phyloP scores from a whole-genome alignment of 768 basidiomycete species.

The Russula olivacea region DNA sequence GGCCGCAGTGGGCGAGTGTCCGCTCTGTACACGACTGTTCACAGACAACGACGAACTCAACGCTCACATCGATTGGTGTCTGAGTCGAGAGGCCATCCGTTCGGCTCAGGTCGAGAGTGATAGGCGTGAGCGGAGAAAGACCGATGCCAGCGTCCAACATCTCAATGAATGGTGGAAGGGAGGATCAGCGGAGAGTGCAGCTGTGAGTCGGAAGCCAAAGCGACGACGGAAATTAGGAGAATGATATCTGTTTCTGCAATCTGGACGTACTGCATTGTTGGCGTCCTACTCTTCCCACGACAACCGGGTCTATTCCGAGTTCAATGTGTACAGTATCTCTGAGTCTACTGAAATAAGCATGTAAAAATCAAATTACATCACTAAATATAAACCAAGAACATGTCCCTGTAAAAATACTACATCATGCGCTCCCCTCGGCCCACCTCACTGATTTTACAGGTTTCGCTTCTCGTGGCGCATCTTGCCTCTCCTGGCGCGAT shows the following conservation, averaged over 20 bases:
- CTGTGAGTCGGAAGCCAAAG: conserved; percentile 1
- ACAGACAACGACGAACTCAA: conserved; percentile 77
- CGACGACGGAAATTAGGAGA: conserved; percentile 10
- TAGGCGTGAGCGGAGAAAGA: not conserved
- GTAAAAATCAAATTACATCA: not conserved
- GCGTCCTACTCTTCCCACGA: not conserved
- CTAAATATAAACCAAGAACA: conserved; percentile 3
- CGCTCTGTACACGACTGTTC: conserved; percentile 60
- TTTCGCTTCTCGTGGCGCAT: conserved; percentile 1
- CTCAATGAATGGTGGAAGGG: conserved; percentile 19
- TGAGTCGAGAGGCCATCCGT: conserved; percentile 71
- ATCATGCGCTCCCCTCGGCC: conserved; percentile 20
- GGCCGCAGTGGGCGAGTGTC: conserved; percentile 45
- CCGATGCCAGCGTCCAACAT: not conserved
- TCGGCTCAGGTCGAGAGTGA: conserved; percentile 49
- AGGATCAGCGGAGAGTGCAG: not conserved
- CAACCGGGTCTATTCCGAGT: not conserved
- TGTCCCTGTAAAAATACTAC: not conserved
- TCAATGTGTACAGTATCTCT: not conserved
- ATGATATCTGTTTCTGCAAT: not conserved
- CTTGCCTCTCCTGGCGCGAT: not conserved
- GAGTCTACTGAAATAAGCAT: not conserved
- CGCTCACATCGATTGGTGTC: conserved; percentile 83
- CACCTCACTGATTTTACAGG: conserved; percentile 21
- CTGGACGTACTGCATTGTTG: not conserved